Base-by-base conservation (phyloP, 208 protist genomes). In the Acanthamoeba castellanii region DNA sequence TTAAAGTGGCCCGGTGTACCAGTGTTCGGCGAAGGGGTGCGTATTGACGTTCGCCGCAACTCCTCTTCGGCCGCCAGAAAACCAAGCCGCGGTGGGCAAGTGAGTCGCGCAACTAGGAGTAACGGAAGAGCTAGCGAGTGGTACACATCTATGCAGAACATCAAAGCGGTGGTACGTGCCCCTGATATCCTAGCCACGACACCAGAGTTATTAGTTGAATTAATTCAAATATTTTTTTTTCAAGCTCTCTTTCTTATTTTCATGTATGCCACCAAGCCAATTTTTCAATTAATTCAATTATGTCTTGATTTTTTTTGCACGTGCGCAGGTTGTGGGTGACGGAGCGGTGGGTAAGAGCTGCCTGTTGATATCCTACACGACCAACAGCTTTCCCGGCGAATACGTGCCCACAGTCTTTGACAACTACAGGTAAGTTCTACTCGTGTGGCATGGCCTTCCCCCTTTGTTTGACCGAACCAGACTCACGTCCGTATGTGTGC, bases 311-410 rank as follows among this genome's bases (percentile, higher is more conserved):
- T 20, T 20, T 22, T 5, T 9, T 66, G 59, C 8, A 27, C 20
- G 22, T 66, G 66, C 8, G 18, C 7, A 90, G n/a, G 96, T 98
- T 20, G 97, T 98, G 25, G 97, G 97, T n/a, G 97, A 98, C 95
- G 97, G 97, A 94, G 96, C 96, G 47, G 97, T 98, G 30, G 97
- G 97, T 57, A 98, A 98, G 94, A 98, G 96, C 3, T 98, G 97
- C 84, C 42, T 98, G n/a, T 89, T 98, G 22, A 97, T 98, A 42
- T 90, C 90, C n/a, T 98, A 98, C 89, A 98, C 97, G 9, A 96
- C 97, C 74, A 98, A 98, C 81, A 95, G 72, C 13, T 98, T 98
- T 84, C 97, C 98, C 70, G 92, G 84, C n/a, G 97, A 98, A 82
- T 98, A 98, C 95, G 91, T 98, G 34, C 84, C 59, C 2, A 90